Evolutionary conservation across 768 basidiomycete species (phyloP).

Genomic region (Phlebiopsis flavidoalba): DNA sequence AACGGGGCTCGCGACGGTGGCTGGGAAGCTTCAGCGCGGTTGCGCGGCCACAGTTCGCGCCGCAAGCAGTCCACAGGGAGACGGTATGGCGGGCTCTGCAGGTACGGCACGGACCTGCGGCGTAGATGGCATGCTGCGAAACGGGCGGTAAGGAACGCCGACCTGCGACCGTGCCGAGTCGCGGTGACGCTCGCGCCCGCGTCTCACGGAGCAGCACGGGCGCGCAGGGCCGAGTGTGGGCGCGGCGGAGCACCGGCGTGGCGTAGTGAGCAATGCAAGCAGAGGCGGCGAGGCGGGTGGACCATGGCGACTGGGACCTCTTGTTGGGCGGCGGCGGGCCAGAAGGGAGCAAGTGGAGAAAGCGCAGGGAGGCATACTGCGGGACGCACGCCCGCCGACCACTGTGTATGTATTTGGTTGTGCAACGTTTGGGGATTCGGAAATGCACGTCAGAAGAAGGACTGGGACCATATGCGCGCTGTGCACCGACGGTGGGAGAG

Average conservation of each 20-base stretch:
- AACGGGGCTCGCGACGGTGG: constrained; percentile 43
- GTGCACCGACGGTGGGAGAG: too few relatives aligned
- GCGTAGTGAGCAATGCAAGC: constrained; percentile 2
- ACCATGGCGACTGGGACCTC: background rate
- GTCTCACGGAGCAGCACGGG: constrained; percentile 8
- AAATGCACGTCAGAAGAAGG: too few relatives aligned
- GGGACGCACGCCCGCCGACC: too few relatives aligned
- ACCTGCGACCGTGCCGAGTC: constrained; percentile 20
- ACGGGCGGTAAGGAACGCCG: constrained; percentile 22
- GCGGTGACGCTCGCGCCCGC: constrained; percentile 15
- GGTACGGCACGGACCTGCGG: constrained; percentile 28
- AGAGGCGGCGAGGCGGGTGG: background rate
- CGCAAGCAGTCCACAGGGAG: constrained; percentile 26
- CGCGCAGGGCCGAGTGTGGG: too few relatives aligned
- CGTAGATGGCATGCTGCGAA: constrained; percentile 25
- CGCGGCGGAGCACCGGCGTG: too few relatives aligned
- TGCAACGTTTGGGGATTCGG: too few relatives aligned
- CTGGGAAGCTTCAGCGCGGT: constrained; percentile 37
- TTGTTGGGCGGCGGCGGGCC: too few relatives aligned
- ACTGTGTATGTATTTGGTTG: too few relatives aligned
- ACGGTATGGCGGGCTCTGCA: constrained; percentile 23
- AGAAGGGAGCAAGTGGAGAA: background rate
- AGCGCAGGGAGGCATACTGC: background rate
- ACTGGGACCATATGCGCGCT: too few relatives aligned
- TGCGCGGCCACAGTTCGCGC: constrained; percentile 40